These are phyloP conservation scores for Dryas octopetala DNA, from an alignment of 306 rosid genomes.

Conservation along the genomic window DNA sequence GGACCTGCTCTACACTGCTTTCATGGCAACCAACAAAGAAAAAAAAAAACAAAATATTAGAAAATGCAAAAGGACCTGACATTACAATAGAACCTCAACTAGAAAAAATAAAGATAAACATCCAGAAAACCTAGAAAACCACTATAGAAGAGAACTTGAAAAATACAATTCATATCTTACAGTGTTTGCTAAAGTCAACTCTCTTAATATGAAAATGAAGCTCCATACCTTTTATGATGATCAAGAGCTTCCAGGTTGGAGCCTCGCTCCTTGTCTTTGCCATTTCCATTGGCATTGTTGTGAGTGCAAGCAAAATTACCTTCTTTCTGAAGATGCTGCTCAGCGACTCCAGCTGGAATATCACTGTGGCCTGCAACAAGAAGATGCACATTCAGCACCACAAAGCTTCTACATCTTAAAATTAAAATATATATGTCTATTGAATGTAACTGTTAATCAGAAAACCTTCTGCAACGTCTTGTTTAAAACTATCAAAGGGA, in stretches of 20 bases:
- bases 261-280: constrained; percentile 33
- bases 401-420: constrained; percentile 3
- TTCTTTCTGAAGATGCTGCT: constrained; percentile 45
- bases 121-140: neutral
- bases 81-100: neutral
- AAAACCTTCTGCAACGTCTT: constrained; percentile 64
- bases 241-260: constrained; percentile 32
- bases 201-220: constrained; percentile 16
- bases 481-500: constrained; percentile 52
- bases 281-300: constrained; percentile 25
- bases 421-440: neutral
- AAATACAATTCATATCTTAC: neutral
- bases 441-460: constrained; percentile 2
- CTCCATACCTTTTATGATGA: constrained; percentile 48
- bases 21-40: constrained; percentile 11
- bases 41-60: constrained; percentile 15
- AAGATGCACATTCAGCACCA: constrained; percentile 17
- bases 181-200: neutral
- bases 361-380: constrained; percentile 47
- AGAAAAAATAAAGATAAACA: neutral
- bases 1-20: constrained; percentile 69
- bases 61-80: constrained; percentile 4
- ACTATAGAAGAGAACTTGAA: neutral
- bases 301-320: constrained; percentile 31
- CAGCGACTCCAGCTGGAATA: constrained; percentile 31